Evolutionary conservation across 2,329 filamentous ascomycete genomes (phyloP).

Genomic region (Trichophyton verrucosum): DNA sequence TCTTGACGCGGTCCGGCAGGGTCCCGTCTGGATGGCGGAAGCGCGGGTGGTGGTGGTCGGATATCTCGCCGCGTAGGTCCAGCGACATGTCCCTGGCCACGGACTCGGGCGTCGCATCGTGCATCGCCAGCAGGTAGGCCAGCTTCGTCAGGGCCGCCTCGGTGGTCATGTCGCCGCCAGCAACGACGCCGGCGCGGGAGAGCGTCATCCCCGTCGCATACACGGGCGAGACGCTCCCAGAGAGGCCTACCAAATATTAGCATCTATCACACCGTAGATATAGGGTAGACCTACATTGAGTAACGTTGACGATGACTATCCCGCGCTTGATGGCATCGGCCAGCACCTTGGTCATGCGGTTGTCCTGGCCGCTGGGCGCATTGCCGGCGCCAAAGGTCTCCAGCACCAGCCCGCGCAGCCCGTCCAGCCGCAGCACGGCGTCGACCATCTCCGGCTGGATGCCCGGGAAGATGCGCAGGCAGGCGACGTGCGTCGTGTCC

Average conservation of each 20-base stretch:
- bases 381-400: conserved; percentile 93
- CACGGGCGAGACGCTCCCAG: conserved; percentile 63
- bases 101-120: conserved; percentile 50
- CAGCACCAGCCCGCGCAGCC: conserved; percentile 67
- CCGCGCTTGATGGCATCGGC: conserved; percentile 64
- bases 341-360: conserved; percentile 65
- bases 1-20: conserved; percentile 46
- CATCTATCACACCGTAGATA: background rate
- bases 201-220: conserved; percentile 67
- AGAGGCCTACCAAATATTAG: conserved; percentile 33
- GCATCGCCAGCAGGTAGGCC: conserved; percentile 65
- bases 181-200: conserved; percentile 72
- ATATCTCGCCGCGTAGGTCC: conserved; percentile 74
- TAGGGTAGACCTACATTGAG: conserved; percentile 55
- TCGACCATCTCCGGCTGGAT: conserved; percentile 92
- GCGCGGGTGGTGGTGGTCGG: conserved; percentile 57
- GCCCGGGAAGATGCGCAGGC: conserved; percentile 78
- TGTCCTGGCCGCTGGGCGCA: conserved; percentile 69
- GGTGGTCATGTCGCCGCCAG: conserved; percentile 77
- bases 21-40: conserved; percentile 61
- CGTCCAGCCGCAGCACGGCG: conserved; percentile 63
- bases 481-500: conserved; percentile 79
- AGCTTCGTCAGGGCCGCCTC: conserved; percentile 87
- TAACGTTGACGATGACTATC: conserved; percentile 80
- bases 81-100: conserved; percentile 59